Evolutionary conservation across 179 eudicot genomes (phyloP), one percentile per base, ranked within the genome.

Genomic region (Gypsophila paniculata): DNA sequence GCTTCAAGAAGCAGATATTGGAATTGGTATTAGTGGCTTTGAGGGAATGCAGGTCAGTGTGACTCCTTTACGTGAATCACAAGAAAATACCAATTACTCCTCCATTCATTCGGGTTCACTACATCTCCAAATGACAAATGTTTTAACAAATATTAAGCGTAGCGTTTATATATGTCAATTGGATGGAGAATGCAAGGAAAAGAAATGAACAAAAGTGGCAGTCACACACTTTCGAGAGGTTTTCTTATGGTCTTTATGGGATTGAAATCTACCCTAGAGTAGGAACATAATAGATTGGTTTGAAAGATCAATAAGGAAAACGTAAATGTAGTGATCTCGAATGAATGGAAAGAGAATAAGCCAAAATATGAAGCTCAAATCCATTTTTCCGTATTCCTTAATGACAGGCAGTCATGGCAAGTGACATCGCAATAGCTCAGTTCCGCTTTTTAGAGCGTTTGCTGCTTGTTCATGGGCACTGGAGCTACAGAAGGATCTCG

Each of bases 401-500:
- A 79, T 67, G 52, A 71, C 76, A 91, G 94, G 98, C 98, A 6
- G 98, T 92, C 74, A 92, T 92, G 98, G 86, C 96, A 19, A 90
- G 98, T 68, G 98, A 92, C 64, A 76, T 90, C 26, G 89, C 98
- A 62, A 88, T 92, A 68, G 94, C 94, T 62, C 98, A 92, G 77
- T 92, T 92, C 75, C 80, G 89, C 58, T 92, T 83, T 71, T 76
- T 92, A 83, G 96, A 92, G 78, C 86, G 96, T 29, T 74, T 88
- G 76, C 88, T 92, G 26, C 82, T 92, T 70, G 98, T 90, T 77
- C 98, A 88, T 68, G 98, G 96, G 48, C 98, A 92, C 67, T 92
- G 97, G 97, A 90, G 90, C 67, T 90, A 90, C 85, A 85, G 89
- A 77, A 84, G 97, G 76, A 87, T 92, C 73, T 83, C 97, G 4